Percentiles rank a stretch among this genome's conserved stretches.
phyloP scores from a whole-genome alignment of 139 green algal genomes.

The Tetradesmus lagerheimii region DNA sequence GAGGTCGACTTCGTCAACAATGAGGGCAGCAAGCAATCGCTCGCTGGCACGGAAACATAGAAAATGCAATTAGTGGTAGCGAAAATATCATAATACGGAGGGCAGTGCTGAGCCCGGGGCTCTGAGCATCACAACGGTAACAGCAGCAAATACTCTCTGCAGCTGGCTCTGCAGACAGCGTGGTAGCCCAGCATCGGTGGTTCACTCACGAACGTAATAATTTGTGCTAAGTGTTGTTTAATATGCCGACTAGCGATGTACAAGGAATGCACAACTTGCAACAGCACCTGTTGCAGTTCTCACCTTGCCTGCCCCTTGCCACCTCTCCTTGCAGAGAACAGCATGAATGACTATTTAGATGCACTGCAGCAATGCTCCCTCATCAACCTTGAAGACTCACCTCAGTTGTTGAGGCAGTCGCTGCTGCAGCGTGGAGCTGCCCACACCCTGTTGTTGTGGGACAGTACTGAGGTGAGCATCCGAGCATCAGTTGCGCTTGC shows the following conservation, averaged over 20 bases:
- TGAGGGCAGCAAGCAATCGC: no score
- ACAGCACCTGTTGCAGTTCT: neutral
- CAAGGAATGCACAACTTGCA: neutral
- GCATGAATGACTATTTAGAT: conserved; percentile 2
- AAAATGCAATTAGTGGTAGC: no score
- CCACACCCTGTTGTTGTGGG: neutral
- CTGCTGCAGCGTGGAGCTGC: conserved; percentile 15
- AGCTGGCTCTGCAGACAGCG: neutral
- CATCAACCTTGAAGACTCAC: conserved; percentile 18
- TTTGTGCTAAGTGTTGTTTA: neutral
- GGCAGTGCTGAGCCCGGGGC: no score
- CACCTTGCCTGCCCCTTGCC: neutral
- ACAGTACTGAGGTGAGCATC: conserved; percentile 13
- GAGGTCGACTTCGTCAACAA: no score
- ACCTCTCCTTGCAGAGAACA: neutral
- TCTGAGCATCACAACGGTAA: neutral
- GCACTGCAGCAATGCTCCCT: conserved; percentile 21
- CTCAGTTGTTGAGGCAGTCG: conserved; percentile 23
- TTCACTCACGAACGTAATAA: neutral
- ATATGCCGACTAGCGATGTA: neutral
- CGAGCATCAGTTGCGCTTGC: neutral
- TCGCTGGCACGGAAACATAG: no score
- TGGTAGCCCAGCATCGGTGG: neutral
- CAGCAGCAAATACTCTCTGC: neutral
- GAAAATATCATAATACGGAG: no score